phyloP scores from a whole-genome alignment of 345 rosid species.

The Citrus trifoliata region DNA sequence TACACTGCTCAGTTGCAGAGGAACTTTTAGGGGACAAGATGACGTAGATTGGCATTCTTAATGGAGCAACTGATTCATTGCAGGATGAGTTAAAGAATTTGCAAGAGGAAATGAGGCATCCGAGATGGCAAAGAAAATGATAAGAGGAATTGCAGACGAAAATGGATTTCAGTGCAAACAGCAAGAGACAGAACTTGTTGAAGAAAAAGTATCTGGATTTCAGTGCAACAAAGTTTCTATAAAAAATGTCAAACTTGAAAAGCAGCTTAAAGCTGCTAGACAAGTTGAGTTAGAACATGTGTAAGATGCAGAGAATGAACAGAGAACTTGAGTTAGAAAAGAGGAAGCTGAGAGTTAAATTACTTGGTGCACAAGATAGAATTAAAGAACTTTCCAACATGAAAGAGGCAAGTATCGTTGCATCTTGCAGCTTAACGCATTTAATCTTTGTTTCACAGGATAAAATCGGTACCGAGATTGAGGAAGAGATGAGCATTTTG shows the following conservation, averaged over 20 bases:
- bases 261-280: constrained; percentile 15
- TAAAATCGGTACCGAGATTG: background rate
- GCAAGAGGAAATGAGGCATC: constrained; percentile 18
- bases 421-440: background rate
- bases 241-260: background rate
- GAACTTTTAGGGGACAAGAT: constrained; percentile 17
- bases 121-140: constrained; percentile 13
- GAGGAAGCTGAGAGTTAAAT: constrained; percentile 27
- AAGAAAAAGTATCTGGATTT: constrained; percentile 24
- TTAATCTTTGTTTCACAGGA: constrained; percentile 16
- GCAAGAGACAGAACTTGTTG: constrained; percentile 18
- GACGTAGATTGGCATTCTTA: constrained; percentile 20
- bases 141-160: constrained; percentile 20
- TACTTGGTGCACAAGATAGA: constrained; percentile 22
- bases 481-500: constrained; percentile 11
- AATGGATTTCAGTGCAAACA: constrained; percentile 1
- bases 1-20: constrained; percentile 10
- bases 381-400: constrained; percentile 18
- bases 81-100: constrained; percentile 20
- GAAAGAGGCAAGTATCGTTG: constrained; percentile 15
- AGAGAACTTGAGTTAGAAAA: constrained; percentile 36
- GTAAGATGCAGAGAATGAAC: constrained; percentile 26
- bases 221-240: background rate
- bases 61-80: constrained; percentile 1
- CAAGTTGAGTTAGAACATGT: constrained; percentile 13